These are phyloP conservation scores for Aspergillus proliferans DNA, from an alignment of 2,329 filamentous ascomycete species.

Conservation along the genomic window DNA sequence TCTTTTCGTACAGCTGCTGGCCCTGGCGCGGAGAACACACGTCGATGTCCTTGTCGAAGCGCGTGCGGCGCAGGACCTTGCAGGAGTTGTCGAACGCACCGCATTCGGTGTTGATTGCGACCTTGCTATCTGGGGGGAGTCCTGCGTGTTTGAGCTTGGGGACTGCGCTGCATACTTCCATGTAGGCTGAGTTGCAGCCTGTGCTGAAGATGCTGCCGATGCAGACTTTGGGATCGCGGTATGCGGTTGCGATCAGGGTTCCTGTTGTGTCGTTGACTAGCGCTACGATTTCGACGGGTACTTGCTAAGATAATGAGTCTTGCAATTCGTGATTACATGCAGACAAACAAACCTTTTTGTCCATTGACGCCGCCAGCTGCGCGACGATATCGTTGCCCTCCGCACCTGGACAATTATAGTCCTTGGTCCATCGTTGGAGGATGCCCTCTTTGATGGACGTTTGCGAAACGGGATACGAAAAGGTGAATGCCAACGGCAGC, in stretches of 20 bases:
- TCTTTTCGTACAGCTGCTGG: conserved; percentile 92
- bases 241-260: conserved; percentile 84
- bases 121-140: conserved; percentile 65
- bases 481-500: conserved; percentile 77
- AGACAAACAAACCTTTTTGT: conserved; percentile 48
- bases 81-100: conserved; percentile 87
- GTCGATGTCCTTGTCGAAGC: conserved; percentile 69
- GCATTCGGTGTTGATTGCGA: conserved; percentile 94
- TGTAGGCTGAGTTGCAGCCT: conserved; percentile 91
- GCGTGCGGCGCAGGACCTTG: conserved; percentile 70
- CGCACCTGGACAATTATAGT: conserved; percentile 81
- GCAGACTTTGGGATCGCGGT: conserved; percentile 77
- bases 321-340: background rate
- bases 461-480: conserved; percentile 82
- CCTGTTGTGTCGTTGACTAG: conserved; percentile 93
- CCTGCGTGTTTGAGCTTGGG: conserved; percentile 81
- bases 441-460: conserved; percentile 78
- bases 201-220: conserved; percentile 95
- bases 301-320: conserved; percentile 47
- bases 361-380: conserved; percentile 69
- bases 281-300: conserved; percentile 78
- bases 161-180: conserved; percentile 77
- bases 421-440: conserved; percentile 86
- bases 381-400: conserved; percentile 79
- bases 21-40: conserved; percentile 81